Evolutionary conservation across 495 filamentous ascomycete species (phyloP), one percentile per base, ranked within the genome.

Genomic region (Lophiotrema nucula): DNA sequence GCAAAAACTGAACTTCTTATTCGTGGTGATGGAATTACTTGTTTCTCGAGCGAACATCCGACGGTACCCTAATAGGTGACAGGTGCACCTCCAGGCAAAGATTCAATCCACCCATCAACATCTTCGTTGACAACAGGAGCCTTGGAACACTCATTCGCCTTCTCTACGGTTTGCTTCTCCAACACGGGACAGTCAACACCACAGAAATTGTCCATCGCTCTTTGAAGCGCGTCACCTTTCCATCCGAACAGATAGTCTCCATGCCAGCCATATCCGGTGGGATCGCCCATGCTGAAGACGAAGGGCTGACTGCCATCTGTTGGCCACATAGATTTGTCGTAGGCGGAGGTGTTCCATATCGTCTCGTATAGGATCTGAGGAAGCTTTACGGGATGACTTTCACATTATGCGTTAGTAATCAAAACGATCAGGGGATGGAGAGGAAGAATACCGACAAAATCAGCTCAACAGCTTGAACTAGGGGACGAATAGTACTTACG

Each of bases 241-340:
- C 58, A 61, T 3, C 58, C 58, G 31, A 61, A 61, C 2, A 61
- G n/a, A 22, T 61, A 61, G 25, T 61, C 58, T n/a, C 58, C 58
- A 23, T 61, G 58, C 22, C 22, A 31, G 21, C 41, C 23, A 55
- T 47, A 61, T 23, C 58, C 58, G 1, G 58, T 61, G 2, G 38
- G 4, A 53, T 61, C 58, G 13, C 31, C 50, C 21, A 27, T 54
- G 18, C 37, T 47, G 24, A 54, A 61, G 3, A 61, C 58, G 24
- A 61, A 61, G 15, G 58, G 58, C 51, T 61, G 58, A 16, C 24
- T 35, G 24, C 58, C 58, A 37, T 61, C 58, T 24, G 25, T 25
- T 1, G 58, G 58, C 58, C 58, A 61, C 22, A 47, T 33, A 21
- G 23, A 19, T 18, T 27, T 33, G 21, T 54, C 43, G 58, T 54